phyloP scores from a whole-genome alignment of 2,329 filamentous ascomycete species.

The Alternaria brassicae region DNA sequence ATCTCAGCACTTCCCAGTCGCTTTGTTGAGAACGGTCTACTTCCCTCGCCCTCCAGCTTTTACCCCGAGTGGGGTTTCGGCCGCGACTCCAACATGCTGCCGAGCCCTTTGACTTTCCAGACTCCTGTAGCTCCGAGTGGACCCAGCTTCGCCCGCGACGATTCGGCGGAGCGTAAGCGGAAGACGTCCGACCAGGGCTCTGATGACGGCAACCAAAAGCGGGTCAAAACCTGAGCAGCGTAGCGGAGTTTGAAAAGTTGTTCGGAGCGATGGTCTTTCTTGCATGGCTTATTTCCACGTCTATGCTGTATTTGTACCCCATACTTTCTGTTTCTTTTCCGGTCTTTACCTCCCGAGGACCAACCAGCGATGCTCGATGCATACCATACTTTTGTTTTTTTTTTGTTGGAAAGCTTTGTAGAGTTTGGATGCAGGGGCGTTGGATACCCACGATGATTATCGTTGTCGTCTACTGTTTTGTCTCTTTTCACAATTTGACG shows the following conservation, averaged over 20 bases:
- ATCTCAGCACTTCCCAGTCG: slow-evolving; percentile 93
- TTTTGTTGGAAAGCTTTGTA: slow-evolving; percentile 9
- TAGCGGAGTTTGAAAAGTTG: not conserved
- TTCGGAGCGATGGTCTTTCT: not conserved
- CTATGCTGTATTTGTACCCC: slow-evolving; percentile 18
- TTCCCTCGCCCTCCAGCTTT: slow-evolving; percentile 91
- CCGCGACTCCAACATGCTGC: slow-evolving; percentile 82
- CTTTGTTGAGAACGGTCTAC: slow-evolving; percentile 84
- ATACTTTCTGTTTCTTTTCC: slow-evolving; percentile 10
- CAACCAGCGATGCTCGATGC: slow-evolving; percentile 18
- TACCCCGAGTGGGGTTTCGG: slow-evolving; percentile 89
- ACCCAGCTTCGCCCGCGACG: slow-evolving; percentile 54
- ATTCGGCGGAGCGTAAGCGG: slow-evolving; percentile 50
- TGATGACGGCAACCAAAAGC: slow-evolving; percentile 47
- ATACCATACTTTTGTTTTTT: slow-evolving; percentile 2
- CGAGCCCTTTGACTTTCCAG: slow-evolving; percentile 90
- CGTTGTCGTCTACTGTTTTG: slow-evolving; percentile 11
- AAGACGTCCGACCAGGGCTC: slow-evolving; percentile 51
- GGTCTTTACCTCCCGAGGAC: slow-evolving; percentile 6
- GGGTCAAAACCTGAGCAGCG: slow-evolving; percentile 43
- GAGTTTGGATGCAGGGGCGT: slow-evolving; percentile 29
- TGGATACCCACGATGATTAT: slow-evolving; percentile 38
- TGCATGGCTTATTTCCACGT: not conserved
- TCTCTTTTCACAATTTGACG: slow-evolving; percentile 25
- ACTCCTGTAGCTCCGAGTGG: slow-evolving; percentile 69